Percentiles rank a stretch among this genome's conserved stretches.
These are phyloP conservation scores for Tuber calosporum DNA, from an alignment of 495 filamentous ascomycete genomes.

Conservation along the genomic window DNA sequence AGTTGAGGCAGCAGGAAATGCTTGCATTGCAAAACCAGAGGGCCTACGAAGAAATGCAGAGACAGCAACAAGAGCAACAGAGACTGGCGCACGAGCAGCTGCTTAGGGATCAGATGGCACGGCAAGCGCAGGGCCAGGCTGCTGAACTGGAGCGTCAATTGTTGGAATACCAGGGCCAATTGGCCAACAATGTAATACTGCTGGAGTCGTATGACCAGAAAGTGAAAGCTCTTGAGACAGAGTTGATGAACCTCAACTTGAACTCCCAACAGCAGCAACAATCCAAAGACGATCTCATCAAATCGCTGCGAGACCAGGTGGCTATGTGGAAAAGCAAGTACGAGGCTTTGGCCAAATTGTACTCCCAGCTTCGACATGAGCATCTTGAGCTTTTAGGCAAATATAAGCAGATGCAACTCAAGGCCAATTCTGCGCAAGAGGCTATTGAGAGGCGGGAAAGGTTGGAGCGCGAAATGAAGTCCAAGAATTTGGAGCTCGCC, in stretches of 20 bases:
- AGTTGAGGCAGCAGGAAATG: slow-evolving; percentile 58
- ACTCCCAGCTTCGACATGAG: slow-evolving; percentile 90
- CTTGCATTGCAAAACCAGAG: slow-evolving; percentile 69
- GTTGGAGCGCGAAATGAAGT: slow-evolving; percentile 93
- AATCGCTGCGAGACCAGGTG: slow-evolving; percentile 59
- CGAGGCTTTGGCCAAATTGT: slow-evolving; percentile 90
- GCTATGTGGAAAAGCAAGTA: slow-evolving; percentile 97
- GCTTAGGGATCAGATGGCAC: slow-evolving; percentile 73
- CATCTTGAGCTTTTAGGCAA: slow-evolving; percentile 90
- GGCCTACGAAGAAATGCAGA: slow-evolving; percentile 93
- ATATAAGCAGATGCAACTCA: slow-evolving; percentile 90
- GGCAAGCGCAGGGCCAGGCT: slow-evolving; percentile 85
- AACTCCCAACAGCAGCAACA: slow-evolving; percentile 77
- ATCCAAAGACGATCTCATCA: slow-evolving; percentile 91
- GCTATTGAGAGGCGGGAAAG: slow-evolving; percentile 92
- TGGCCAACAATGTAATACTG: slow-evolving; percentile 93
- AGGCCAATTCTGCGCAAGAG: slow-evolving; percentile 92
- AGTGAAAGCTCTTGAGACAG: slow-evolving; percentile 84
- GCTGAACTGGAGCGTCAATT: slow-evolving; percentile 94
- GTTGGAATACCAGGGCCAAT: slow-evolving; percentile 85
- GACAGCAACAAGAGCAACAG: slow-evolving; percentile 79
- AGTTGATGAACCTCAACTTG: slow-evolving; percentile 70
- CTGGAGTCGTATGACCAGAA: slow-evolving; percentile 86
- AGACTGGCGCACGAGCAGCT: slow-evolving; percentile 83
- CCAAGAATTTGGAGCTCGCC: slow-evolving; percentile 93